These are phyloP conservation scores for Talaromyces sp. DNA, from an alignment of 2,329 filamentous ascomycete genomes.

Conservation along the genomic window DNA sequence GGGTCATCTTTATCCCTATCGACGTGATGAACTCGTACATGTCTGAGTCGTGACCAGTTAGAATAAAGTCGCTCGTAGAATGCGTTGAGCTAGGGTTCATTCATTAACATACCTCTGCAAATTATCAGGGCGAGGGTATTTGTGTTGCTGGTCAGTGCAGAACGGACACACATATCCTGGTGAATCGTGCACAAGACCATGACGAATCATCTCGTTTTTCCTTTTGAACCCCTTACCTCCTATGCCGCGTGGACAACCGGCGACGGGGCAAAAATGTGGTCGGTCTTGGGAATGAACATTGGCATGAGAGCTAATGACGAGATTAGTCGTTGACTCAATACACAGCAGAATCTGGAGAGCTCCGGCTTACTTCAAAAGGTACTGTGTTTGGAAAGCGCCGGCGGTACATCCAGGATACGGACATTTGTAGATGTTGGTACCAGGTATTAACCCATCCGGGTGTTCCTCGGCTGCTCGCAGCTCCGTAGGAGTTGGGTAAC, in stretches of 20 bases:
- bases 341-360: too few relatives aligned
- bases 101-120: constrained; percentile 68
- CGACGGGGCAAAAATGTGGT: constrained; percentile 61
- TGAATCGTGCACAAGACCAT: constrained; percentile 85
- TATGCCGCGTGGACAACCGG: constrained; percentile 55
- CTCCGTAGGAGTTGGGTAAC: constrained; percentile 39
- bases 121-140: constrained; percentile 93
- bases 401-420: constrained; percentile 56
- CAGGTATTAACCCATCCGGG: constrained; percentile 25
- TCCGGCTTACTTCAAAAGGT: constrained; percentile 57
- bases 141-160: constrained; percentile 88
- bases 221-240: constrained; percentile 66
- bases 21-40: constrained; percentile 86
- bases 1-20: constrained; percentile 89
- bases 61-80: constrained; percentile 6
- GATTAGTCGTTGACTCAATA: constrained; percentile 1
- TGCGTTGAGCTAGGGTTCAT: not conserved
- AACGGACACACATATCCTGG: constrained; percentile 96
- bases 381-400: constrained; percentile 61
- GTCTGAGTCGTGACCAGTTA: constrained; percentile 52
- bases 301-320: constrained; percentile 42
- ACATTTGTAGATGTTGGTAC: constrained; percentile 48
- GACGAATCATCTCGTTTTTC: constrained; percentile 68
- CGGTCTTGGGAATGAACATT: constrained; percentile 62
- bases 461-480: constrained; percentile 25